phyloP scores from a whole-genome alignment of 805 yeast genomes.

The Wickerhamomyces alni region DNA sequence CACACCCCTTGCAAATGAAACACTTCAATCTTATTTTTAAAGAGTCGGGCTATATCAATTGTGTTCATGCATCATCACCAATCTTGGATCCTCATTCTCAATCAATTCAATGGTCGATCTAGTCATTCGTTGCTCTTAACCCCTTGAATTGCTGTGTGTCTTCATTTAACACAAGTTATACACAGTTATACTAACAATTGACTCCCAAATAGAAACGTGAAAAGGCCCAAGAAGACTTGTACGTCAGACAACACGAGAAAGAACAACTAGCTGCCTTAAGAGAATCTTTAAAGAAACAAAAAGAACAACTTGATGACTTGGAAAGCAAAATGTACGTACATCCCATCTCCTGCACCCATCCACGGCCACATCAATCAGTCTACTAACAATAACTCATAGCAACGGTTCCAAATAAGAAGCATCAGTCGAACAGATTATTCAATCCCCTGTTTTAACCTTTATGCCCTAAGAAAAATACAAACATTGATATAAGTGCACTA shows the following conservation, averaged over 20 bases:
- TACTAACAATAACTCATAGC: neutral
- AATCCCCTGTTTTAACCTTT: neutral
- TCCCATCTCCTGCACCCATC: no score
- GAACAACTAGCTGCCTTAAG: slow-evolving; percentile 75
- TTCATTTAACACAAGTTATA: neutral
- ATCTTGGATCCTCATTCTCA: no score
- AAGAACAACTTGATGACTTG: slow-evolving; percentile 48
- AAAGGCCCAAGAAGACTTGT: slow-evolving; percentile 83
- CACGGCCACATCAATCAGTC: no score
- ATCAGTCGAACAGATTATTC: neutral
- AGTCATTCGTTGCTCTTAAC: no score
- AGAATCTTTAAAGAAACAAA: slow-evolving; percentile 73
- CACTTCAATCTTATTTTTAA: no score
- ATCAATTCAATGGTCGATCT: no score
- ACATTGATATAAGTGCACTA: no score
- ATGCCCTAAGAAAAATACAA: no score
- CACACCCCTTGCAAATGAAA: neutral
- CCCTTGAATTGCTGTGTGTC: no score
- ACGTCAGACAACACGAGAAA: slow-evolving; percentile 83
- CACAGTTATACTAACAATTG: slow-evolving; percentile 11
- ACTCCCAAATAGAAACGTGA: slow-evolving; percentile 70
- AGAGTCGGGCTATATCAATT: no score
- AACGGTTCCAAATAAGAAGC: neutral
- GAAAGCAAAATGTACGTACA: slow-evolving; percentile 35
- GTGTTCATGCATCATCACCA: no score